These are phyloP conservation scores for Rhodotorula diobovata DNA, from an alignment of 768 basidiomycete species.

Conservation along the genomic window DNA sequence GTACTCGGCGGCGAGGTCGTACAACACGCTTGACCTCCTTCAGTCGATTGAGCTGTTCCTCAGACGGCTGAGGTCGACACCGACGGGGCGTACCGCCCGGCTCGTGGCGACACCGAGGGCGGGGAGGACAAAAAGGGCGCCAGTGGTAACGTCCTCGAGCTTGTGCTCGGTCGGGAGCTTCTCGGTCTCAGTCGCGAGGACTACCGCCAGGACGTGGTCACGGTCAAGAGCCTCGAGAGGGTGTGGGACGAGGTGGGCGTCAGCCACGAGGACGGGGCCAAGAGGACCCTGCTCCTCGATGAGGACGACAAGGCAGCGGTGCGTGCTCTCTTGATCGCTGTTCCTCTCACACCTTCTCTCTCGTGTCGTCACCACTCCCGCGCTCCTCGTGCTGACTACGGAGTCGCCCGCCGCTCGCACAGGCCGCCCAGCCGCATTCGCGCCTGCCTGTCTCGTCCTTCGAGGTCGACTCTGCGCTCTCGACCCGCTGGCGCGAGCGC, in stretches of 20 bases:
- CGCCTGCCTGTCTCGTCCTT: slow-evolving; percentile 17
- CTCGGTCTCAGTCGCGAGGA: slow-evolving; percentile 29
- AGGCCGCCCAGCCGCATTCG: slow-evolving; percentile 20
- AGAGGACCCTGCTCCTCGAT: slow-evolving; percentile 22
- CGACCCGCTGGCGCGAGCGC: neutral
- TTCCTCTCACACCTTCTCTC: neutral
- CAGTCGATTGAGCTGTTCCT: slow-evolving; percentile 14
- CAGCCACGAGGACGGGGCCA: neutral
- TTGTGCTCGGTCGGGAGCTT: slow-evolving; percentile 32
- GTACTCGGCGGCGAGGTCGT: slow-evolving; percentile 20
- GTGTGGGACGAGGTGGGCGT: slow-evolving; percentile 18
- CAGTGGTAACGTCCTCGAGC: slow-evolving; percentile 16
- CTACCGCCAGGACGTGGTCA: slow-evolving; percentile 26
- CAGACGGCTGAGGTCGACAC: too few species aligned
- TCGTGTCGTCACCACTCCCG: too few species aligned
- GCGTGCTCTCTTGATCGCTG: too few species aligned
- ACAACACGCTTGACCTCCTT: slow-evolving; percentile 29
- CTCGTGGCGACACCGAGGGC: too few species aligned
- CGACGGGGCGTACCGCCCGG: neutral
- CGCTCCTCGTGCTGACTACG: too few species aligned
- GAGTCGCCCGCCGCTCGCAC: too few species aligned
- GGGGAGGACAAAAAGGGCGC: too few species aligned
- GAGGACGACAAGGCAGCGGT: slow-evolving; percentile 21
- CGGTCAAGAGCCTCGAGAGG: slow-evolving; percentile 30
- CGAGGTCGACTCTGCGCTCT: neutral